phyloP scores from a whole-genome alignment of 2,329 filamentous ascomycete species.

The Fusarium chuoi region DNA sequence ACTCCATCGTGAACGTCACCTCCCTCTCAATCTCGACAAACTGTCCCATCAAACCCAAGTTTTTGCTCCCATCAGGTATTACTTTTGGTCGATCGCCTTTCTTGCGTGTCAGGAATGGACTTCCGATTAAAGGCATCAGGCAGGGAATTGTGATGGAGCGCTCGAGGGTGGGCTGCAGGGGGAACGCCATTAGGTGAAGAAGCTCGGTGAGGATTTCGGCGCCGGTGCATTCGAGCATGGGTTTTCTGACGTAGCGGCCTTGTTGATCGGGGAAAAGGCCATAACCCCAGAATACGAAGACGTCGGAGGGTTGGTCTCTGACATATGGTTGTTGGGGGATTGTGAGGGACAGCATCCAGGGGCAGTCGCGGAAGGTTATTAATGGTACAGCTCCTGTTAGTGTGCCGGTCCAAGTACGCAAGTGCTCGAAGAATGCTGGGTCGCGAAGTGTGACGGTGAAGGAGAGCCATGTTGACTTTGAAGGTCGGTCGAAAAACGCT shows the following conservation, averaged over 20 bases:
- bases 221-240: constrained; percentile 43
- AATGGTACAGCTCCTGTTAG: constrained; percentile 37
- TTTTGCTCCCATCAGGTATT: constrained; percentile 39
- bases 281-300: constrained; percentile 45
- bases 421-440: constrained; percentile 33
- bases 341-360: constrained; percentile 43
- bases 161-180: constrained; percentile 37
- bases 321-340: constrained; percentile 39
- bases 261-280: constrained; percentile 42
- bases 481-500: constrained; percentile 43
- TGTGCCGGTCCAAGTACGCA: constrained; percentile 40
- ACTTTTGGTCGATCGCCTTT: constrained; percentile 42
- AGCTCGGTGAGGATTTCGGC: constrained; percentile 42
- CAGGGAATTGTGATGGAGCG: constrained; percentile 39
- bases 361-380: constrained; percentile 43
- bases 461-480: constrained; percentile 44
- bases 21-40: constrained; percentile 44
- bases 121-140: constrained; percentile 42
- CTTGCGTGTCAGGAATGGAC: constrained; percentile 40
- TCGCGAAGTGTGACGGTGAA: constrained; percentile 41
- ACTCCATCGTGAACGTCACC: constrained; percentile 46
- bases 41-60: constrained; percentile 42
- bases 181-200: constrained; percentile 40
- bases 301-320: constrained; percentile 36
- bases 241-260: constrained; percentile 38